phyloP scores from a whole-genome alignment of 768 basidiomycete species.

The Pholiota molesta region DNA sequence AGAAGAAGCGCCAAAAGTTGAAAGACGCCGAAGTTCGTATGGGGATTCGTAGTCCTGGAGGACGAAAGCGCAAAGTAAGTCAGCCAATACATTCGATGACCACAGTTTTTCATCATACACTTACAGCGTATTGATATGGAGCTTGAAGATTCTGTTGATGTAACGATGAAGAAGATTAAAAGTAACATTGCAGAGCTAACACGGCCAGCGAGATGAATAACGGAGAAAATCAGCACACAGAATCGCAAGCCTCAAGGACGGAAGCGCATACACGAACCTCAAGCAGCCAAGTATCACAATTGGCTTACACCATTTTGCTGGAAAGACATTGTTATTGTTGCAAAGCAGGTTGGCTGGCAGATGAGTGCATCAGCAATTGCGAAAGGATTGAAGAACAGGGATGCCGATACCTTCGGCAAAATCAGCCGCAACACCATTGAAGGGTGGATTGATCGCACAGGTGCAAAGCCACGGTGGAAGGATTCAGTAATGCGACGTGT shows the following conservation, averaged over 20 bases:
- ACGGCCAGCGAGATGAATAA: too few species aligned
- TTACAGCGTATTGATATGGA: too few species aligned
- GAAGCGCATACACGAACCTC: not conserved
- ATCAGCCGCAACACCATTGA: slow-evolving; percentile 24
- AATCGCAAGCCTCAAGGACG: slow-evolving; percentile 1
- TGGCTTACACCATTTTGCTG: not conserved
- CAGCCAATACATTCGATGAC: too few species aligned
- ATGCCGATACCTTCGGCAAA: slow-evolving; percentile 18
- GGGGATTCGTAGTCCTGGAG: too few species aligned
- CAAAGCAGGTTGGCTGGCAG: slow-evolving; percentile 15
- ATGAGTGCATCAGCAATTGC: slow-evolving; percentile 24
- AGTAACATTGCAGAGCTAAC: too few species aligned
- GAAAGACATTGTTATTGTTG: not conserved
- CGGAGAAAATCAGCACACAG: too few species aligned
- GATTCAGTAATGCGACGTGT: slow-evolving; percentile 12
- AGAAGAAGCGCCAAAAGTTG: too few species aligned
- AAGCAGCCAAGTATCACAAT: not conserved
- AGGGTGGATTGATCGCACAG: slow-evolving; percentile 27
- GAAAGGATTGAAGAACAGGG: slow-evolving; percentile 14
- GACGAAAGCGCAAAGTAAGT: too few species aligned
- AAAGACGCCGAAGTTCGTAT: too few species aligned
- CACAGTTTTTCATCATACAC: too few species aligned
- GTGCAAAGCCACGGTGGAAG: slow-evolving; percentile 21
- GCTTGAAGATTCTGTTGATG: too few species aligned
- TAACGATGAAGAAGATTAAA: too few species aligned